phyloP scores from a whole-genome alignment of 148 eudicot species.

The Drosera capensis region DNA sequence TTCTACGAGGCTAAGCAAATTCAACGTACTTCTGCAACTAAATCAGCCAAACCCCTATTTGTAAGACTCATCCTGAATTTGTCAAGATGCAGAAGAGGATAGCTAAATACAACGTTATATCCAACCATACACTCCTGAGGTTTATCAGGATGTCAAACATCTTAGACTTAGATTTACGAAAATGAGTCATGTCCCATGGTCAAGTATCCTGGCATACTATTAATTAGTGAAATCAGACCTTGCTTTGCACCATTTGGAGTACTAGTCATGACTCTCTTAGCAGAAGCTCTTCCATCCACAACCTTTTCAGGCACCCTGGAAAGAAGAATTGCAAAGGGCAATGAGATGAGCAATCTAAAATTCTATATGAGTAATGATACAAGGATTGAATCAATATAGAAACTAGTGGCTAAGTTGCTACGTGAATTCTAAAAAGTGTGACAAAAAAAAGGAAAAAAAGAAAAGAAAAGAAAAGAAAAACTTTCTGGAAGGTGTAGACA shows the following conservation, averaged over 20 bases:
- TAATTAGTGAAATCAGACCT: slow-evolving; percentile 28
- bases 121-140: too few species aligned
- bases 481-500: not conserved
- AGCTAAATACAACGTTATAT: not conserved
- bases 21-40: not conserved
- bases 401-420: not conserved
- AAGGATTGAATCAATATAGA: not conserved
- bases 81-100: not conserved
- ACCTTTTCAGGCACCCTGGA: slow-evolving; percentile 60
- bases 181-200: slow-evolving; percentile 1
- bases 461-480: not conserved
- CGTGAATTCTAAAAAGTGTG: not conserved
- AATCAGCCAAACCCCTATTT: not conserved
- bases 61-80: not conserved
- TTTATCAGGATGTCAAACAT: too few species aligned
- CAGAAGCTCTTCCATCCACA: slow-evolving; percentile 47
- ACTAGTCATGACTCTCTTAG: slow-evolving; percentile 47
- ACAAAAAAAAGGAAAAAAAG: not conserved
- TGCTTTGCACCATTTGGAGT: slow-evolving; percentile 31
- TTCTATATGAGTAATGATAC: not conserved
- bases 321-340: slow-evolving; percentile 1
- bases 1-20: too few species aligned
- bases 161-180: not conserved
- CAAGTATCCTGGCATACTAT: not conserved
- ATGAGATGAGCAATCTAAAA: not conserved